Base-by-base conservation (phyloP, 306 rosid species). In the Fragaria ananassa region DNA sequence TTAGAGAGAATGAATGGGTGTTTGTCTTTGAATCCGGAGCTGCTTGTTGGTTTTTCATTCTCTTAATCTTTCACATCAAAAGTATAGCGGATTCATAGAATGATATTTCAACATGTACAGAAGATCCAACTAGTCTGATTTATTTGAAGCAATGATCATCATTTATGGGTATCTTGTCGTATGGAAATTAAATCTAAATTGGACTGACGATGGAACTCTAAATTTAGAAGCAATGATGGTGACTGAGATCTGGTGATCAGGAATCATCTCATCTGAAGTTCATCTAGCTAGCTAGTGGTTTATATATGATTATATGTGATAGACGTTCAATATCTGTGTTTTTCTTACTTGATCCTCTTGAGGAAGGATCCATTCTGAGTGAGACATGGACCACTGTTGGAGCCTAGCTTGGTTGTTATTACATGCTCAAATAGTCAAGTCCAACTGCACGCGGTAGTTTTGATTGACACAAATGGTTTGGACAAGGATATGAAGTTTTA, bases 1-100 rank as follows among this genome's bases (percentile, higher is more conserved):
- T 4, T 31, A 68, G 66, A 53, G 78, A 51, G 53, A 65, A 5
- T 70, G 63, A 35, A 57, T 21, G 69, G 31, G 70, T 10, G 42
- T 29, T 61, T 74, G 69, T 64, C 53, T 6, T 39, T 21, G 49
- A 37, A 61, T 66, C 74, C 80, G 72, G 34, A 68, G 29, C 46
- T 29, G 17, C 25, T 34, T 79, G 10, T 50, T 63, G 50, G 49
- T 66, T 10, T 2, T 56, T 78, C 17, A 54, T 25, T 69, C 3
- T 70, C 74, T 4, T 47, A 56, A 56, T 72, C 53, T 56, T 56
- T 72, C 39, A 11, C 18, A 35, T 51, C 11, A 17, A 49, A 31
- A 27, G 44, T 34, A 44, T 42, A 44, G 10, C 13, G 3, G 3
- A 9, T 44, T 44, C 47, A 44, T 44, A 9, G 77, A 14, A 57